These are phyloP conservation scores for Xylaria sp. DNA, from an alignment of 2,329 filamentous ascomycete genomes.

Conservation along the genomic window DNA sequence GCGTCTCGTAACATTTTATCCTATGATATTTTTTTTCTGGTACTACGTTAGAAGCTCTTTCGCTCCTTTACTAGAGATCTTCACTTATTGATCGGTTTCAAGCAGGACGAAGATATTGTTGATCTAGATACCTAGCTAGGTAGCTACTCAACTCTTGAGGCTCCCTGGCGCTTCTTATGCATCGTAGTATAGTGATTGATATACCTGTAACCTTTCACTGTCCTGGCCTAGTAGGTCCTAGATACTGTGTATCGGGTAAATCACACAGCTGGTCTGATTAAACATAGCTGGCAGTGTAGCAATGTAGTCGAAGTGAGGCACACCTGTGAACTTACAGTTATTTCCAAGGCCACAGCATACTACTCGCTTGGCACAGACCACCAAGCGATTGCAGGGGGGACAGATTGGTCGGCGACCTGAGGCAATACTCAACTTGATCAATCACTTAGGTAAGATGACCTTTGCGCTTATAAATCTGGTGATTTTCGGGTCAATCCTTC, in stretches of 20 bases:
- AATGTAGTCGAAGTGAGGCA: background rate
- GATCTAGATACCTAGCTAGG: no score
- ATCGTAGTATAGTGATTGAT: background rate
- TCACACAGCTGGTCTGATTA: background rate
- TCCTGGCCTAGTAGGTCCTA: background rate
- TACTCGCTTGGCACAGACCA: conserved; percentile 24
- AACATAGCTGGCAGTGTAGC: background rate
- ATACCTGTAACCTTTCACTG: background rate
- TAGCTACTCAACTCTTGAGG: no score
- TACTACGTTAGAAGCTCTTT: no score
- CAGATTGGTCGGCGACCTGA: conserved; percentile 2
- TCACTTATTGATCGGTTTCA: no score
- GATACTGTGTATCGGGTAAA: background rate
- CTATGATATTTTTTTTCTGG: no score
- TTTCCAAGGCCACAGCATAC: background rate
- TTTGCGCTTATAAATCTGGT: conserved; percentile 29
- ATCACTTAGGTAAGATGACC: conserved; percentile 12
- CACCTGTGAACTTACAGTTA: background rate
- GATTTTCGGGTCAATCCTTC: background rate
- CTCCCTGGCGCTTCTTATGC: no score
- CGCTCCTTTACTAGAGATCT: no score
- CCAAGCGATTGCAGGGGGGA: background rate
- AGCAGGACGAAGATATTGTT: no score
- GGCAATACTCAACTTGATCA: conserved; percentile 9
- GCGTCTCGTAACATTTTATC: no score